phyloP scores from a whole-genome alignment of 169 alveolate species.

The Cryptosporidium canis region DNA sequence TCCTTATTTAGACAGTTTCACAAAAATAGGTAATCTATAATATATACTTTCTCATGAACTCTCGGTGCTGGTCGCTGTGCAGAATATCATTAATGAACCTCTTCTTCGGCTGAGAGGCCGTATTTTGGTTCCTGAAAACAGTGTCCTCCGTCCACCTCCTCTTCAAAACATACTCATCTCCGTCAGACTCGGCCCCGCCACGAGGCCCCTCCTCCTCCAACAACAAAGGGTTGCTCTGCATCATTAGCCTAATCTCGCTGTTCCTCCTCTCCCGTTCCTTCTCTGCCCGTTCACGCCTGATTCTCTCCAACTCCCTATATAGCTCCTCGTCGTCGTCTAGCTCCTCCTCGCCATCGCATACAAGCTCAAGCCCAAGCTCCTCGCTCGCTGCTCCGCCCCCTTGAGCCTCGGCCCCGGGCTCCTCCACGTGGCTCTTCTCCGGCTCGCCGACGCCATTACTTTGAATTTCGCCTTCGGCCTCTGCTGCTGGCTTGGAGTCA shows the following conservation, averaged over 20 bases:
- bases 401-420: neutral
- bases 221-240: slow-evolving; percentile 42
- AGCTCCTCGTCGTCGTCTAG: slow-evolving; percentile 57
- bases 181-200: neutral
- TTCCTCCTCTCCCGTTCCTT: neutral
- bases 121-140: slow-evolving; percentile 62
- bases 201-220: neutral
- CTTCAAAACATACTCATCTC: slow-evolving; percentile 14
- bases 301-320: slow-evolving; percentile 27
- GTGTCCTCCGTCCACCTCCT: slow-evolving; percentile 69
- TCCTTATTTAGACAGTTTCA: slow-evolving; percentile 63
- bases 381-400: neutral
- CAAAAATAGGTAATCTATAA: slow-evolving; percentile 19
- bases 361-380: slow-evolving; percentile 2
- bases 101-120: slow-evolving; percentile 10
- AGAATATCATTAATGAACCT: slow-evolving; percentile 50
- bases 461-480: neutral
- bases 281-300: neutral
- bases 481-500: neutral
- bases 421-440: neutral
- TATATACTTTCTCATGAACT: slow-evolving; percentile 54
- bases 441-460: neutral
- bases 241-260: slow-evolving; percentile 12
- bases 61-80: slow-evolving; percentile 38
- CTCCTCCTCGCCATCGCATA: neutral